Base-by-base conservation (phyloP, 106 monocot genomes). In the Dendrobium huoshanense region DNA sequence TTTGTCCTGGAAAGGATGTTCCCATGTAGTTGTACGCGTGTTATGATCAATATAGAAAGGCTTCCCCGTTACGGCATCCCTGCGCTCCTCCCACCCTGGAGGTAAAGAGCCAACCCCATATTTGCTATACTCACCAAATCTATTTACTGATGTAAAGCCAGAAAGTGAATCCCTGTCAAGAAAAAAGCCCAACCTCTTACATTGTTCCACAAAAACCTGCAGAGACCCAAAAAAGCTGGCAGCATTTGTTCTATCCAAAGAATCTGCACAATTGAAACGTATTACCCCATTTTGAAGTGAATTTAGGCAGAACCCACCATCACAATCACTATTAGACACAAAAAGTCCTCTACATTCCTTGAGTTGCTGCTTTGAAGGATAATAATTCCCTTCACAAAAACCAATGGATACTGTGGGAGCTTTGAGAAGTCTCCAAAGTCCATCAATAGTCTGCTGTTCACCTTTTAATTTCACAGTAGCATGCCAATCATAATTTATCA, bases 401-500 rank as follows among this genome's bases (percentile, higher is more conserved):
- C 95, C 95, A 78, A 99, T 88, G 18, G 78, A 79, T 77, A 91
- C 77, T 51, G 99, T 95, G 16, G 91, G 93, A 79, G 81, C 79
- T 73, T 99, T 99, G 1, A 99, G 84, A 84, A 85, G 82, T 80
- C 84, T 99, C 99, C 99, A 99, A 7, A 99, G 82, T 55, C 88
- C 99, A 75, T 93, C 95, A 54, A 99, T 81, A 75, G 99, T 99
- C 59, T 88, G 78, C n/a, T 88, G 95, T 79, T 99, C 93, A 55
- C 99, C 99, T 85, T 87, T 83, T 55, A 77, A 79, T 78, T 95
- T 99, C 42, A 99, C 95, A 81, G n/a, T 87, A 24, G 89, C 82
- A 91, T 99, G 99, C 99, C 99, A 99, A 75, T 99, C 99, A 91
- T 95, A 99, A 89, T 99, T 95, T 76, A 95, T 89, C 78, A 99